Evolutionary conservation across 306 rosid species (phyloP).

Genomic region (Pterocarpus macrocarpus): DNA sequence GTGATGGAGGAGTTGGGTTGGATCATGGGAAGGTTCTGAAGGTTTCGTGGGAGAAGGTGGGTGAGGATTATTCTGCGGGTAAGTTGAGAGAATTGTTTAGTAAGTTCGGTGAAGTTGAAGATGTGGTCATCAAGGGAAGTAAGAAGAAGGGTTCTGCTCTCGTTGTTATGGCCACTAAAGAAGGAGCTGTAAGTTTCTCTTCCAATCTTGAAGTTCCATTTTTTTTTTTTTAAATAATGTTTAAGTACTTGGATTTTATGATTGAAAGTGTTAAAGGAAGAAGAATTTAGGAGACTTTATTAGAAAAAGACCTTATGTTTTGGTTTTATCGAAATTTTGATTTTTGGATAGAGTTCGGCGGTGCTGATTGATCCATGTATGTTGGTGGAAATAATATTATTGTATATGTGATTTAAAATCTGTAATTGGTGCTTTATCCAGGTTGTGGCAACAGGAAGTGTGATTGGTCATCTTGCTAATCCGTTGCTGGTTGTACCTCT

Average conservation of each 20-base stretch:
- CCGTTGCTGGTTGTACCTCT: constrained; percentile 86
- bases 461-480: constrained; percentile 80
- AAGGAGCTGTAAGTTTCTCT: constrained; percentile 77
- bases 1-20: constrained; percentile 48
- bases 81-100: constrained; percentile 75
- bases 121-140: constrained; percentile 77
- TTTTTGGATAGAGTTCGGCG: background rate
- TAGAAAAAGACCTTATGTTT: background rate
- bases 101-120: constrained; percentile 84
- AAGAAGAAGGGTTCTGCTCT: constrained; percentile 93
- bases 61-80: constrained; percentile 82
- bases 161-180: constrained; percentile 82
- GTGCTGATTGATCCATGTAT: background rate
- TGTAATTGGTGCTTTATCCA: constrained; percentile 46
- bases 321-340: background rate
- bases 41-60: constrained; percentile 90
- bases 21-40: constrained; percentile 80
- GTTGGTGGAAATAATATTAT: background rate
- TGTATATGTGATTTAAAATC: background rate
- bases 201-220: background rate
- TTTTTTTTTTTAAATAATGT: background rate
- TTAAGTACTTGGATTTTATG: background rate
- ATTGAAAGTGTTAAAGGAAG: background rate
- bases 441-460: constrained; percentile 73
- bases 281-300: background rate